A percentile compares a stretch with the other conserved stretches of the same genome.
Conservation (phyloP, 805 yeast species). For the Geotrichum ghanense region DNA sequence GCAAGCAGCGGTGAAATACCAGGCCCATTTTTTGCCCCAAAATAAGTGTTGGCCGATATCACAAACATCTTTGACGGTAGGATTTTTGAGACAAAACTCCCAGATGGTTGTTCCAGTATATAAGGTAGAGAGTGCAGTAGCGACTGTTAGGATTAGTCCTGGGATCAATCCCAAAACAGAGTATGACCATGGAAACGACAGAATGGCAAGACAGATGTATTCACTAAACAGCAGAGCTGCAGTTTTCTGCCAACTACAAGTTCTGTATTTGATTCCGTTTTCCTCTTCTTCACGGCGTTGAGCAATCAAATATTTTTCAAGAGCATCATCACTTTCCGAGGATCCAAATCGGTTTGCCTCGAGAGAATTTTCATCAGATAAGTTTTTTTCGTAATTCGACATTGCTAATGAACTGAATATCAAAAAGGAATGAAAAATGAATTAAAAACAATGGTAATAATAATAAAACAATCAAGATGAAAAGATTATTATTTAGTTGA, state of each 20-base stretch:
- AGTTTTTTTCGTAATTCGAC: not conserved
- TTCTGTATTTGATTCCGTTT: slow-evolving; percentile 33
- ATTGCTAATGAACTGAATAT: not conserved
- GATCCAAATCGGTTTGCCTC: not conserved
- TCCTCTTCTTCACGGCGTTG: not conserved
- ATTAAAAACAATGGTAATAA: not conserved
- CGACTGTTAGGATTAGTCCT: slow-evolving; percentile 42
- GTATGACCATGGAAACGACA: slow-evolving; percentile 59
- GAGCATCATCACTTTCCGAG: not conserved
- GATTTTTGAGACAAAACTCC: slow-evolving; percentile 44
- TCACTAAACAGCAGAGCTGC: slow-evolving; percentile 51
- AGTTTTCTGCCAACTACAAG: slow-evolving; percentile 48
- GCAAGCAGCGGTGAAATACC: slow-evolving; percentile 46
- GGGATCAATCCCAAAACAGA: slow-evolving; percentile 49
- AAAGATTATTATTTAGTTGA: no score
- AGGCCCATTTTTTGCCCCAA: slow-evolving; percentile 39
- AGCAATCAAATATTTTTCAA: not conserved
- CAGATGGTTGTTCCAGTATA: slow-evolving; percentile 46
- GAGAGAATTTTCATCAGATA: not conserved
- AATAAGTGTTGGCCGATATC: slow-evolving; percentile 49
- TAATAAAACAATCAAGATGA: not conserved
- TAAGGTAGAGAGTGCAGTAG: slow-evolving; percentile 38
- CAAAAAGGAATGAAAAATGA: not conserved
- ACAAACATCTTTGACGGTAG: slow-evolving; percentile 40
- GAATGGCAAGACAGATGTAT: slow-evolving; percentile 49